Conservation (phyloP, 75 land plant genomes). For the Ceratopteris richardii region DNA sequence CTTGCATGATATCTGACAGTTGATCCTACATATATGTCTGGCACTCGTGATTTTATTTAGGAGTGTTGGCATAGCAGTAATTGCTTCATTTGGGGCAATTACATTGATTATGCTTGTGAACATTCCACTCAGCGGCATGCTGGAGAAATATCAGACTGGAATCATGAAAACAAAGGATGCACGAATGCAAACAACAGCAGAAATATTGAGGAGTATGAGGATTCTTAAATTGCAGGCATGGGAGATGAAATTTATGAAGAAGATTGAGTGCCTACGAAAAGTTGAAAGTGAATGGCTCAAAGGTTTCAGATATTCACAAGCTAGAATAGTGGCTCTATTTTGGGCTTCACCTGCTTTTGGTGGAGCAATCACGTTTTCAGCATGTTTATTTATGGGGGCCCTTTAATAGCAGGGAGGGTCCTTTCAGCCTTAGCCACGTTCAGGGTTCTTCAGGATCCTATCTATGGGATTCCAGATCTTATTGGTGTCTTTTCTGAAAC, state of each 20-base stretch:
- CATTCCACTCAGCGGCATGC: constrained; percentile 41
- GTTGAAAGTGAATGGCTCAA: constrained; percentile 44
- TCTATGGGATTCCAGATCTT: constrained; percentile 57
- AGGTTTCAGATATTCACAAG: constrained; percentile 35
- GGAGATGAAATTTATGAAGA: constrained; percentile 42
- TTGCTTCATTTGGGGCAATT: constrained; percentile 40
- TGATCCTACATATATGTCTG: constrained; percentile 46
- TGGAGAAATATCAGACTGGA: constrained; percentile 41
- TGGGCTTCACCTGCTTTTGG: constrained; percentile 74
- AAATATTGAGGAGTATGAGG: constrained; percentile 51
- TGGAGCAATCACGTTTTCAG: constrained; percentile 63
- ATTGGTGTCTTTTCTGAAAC: constrained; percentile 55
- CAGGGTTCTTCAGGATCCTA: constrained; percentile 63
- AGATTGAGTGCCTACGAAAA: constrained; percentile 35
- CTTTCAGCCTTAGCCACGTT: constrained; percentile 84
- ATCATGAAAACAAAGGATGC: constrained; percentile 67
- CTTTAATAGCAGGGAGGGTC: constrained; percentile 56
- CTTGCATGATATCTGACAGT: constrained; percentile 52
- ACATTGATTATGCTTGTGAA: constrained; percentile 45
- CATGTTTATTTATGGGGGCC: constrained; percentile 51
- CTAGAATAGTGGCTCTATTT: constrained; percentile 45
- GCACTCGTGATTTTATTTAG: constrained; percentile 51
- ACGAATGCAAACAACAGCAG: constrained; percentile 57
- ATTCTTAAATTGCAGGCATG: constrained; percentile 64
- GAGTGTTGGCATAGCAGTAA: constrained; percentile 46